These are phyloP conservation scores for Ascochyta fabae DNA, from an alignment of 2,329 filamentous ascomycete genomes.

Conservation along the genomic window DNA sequence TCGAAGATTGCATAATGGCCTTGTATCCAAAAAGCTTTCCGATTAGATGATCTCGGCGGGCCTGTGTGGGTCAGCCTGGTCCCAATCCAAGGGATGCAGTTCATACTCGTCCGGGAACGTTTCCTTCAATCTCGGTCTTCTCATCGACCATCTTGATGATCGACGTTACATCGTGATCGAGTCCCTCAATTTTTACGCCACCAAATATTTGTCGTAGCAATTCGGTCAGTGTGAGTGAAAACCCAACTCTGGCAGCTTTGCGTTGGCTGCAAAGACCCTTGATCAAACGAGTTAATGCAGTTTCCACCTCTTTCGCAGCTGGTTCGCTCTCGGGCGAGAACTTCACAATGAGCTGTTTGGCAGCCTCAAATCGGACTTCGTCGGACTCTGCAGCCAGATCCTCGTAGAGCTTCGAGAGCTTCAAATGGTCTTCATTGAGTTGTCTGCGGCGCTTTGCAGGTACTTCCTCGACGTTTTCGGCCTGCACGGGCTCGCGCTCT, in stretches of 20 bases:
- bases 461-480: slow-evolving; percentile 24
- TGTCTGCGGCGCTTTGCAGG: slow-evolving; percentile 44
- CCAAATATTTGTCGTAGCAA: slow-evolving; percentile 74
- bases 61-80: slow-evolving; percentile 55
- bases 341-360: slow-evolving; percentile 52
- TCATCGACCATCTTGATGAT: slow-evolving; percentile 60
- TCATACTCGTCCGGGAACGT: slow-evolving; percentile 61
- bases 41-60: slow-evolving; percentile 84
- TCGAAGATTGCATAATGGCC: slow-evolving; percentile 79
- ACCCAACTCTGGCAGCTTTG: slow-evolving; percentile 86
- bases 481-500: slow-evolving; percentile 29
- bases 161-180: slow-evolving; percentile 49
- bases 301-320: slow-evolving; percentile 47
- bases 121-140: slow-evolving; percentile 59
- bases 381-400: slow-evolving; percentile 56
- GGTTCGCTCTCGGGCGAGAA: slow-evolving; percentile 50
- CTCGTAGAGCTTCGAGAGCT: slow-evolving; percentile 55
- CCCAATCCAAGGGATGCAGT: background rate
- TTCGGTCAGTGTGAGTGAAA: slow-evolving; percentile 87
- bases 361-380: slow-evolving; percentile 53
- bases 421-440: slow-evolving; percentile 49
- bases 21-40: slow-evolving; percentile 88
- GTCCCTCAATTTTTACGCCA: slow-evolving; percentile 35
- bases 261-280: slow-evolving; percentile 87
- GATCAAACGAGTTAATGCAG: slow-evolving; percentile 65